Conservation (phyloP, 2,329 filamentous ascomycete species). For the Talaromyces sp. region DNA sequence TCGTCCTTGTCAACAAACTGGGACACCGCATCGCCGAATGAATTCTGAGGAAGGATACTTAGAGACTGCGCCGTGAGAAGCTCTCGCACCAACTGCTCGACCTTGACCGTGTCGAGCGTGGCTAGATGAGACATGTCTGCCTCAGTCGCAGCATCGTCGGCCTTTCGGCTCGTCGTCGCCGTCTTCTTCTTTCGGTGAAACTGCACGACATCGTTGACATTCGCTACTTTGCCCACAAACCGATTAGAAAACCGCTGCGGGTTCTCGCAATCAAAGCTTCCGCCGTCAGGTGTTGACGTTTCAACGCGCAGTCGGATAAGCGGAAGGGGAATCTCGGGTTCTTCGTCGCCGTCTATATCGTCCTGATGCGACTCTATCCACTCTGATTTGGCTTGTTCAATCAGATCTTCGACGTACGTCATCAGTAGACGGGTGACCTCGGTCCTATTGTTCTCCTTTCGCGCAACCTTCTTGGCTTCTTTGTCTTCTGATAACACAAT, state of each 20-base stretch:
- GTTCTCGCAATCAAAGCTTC: slow-evolving; percentile 86
- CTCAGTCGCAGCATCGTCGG: slow-evolving; percentile 54
- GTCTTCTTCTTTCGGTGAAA: slow-evolving; percentile 85
- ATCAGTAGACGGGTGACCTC: slow-evolving; percentile 75
- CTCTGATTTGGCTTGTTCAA: slow-evolving; percentile 73
- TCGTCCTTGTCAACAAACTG: slow-evolving; percentile 95
- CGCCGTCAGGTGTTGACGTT: slow-evolving; percentile 77
- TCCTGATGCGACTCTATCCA: slow-evolving; percentile 77
- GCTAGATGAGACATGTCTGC: slow-evolving; percentile 57
- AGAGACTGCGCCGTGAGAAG: slow-evolving; percentile 83
- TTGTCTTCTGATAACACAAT: slow-evolving; percentile 72
- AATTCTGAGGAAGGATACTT: slow-evolving; percentile 87
- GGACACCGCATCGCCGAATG: slow-evolving; percentile 86
- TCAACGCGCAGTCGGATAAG: slow-evolving; percentile 88
- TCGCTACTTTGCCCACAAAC: slow-evolving; percentile 86
- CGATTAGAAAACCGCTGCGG: slow-evolving; percentile 93
- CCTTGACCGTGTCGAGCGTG: slow-evolving; percentile 70
- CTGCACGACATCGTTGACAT: slow-evolving; percentile 87
- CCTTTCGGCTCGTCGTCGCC: slow-evolving; percentile 41
- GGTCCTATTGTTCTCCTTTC: slow-evolving; percentile 75
- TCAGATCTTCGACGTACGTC: slow-evolving; percentile 77
- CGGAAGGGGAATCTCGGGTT: slow-evolving; percentile 66
- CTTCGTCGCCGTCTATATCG: slow-evolving; percentile 49
- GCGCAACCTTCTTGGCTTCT: slow-evolving; percentile 71
- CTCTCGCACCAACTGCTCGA: slow-evolving; percentile 82